phyloP scores from a whole-genome alignment of 2,329 filamentous ascomycete species.

The Monilinia fructigena region DNA sequence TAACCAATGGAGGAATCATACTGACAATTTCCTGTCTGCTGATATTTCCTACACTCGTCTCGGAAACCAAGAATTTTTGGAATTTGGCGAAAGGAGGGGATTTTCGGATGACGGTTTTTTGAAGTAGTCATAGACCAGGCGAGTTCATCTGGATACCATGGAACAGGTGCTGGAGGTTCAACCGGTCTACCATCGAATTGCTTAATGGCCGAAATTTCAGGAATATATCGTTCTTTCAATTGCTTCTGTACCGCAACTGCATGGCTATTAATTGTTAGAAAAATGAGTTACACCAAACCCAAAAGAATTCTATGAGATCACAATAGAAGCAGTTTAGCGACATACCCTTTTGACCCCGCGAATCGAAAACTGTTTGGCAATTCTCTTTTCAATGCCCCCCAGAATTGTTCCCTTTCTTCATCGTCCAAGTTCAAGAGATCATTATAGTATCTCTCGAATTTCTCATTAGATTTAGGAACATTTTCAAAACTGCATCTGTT shows the following conservation, averaged over 20 bases:
- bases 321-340: conserved; percentile 18
- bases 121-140: conserved; percentile 98
- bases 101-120: conserved; percentile 92
- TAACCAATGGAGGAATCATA: conserved; percentile 95
- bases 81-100: conserved; percentile 93
- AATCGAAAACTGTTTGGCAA: conserved; percentile 97
- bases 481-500: conserved; percentile 50
- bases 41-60: conserved; percentile 96
- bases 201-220: conserved; percentile 81
- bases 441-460: conserved; percentile 86
- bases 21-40: conserved; percentile 96
- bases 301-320: conserved; percentile 5
- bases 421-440: conserved; percentile 71
- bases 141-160: conserved; percentile 92
- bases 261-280: conserved; percentile 56
- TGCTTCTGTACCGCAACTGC: conserved; percentile 89
- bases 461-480: conserved; percentile 76
- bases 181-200: conserved; percentile 79
- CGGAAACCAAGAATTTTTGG: conserved; percentile 95
- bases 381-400: conserved; percentile 78
- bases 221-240: conserved; percentile 84
- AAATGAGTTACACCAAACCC: conserved; percentile 3
- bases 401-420: conserved; percentile 77
- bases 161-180: conserved; percentile 75
- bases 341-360: conserved; percentile 86